Evolutionary conservation across 2,329 filamentous ascomycete genomes (phyloP), one percentile per base, ranked within the genome.

Genomic region (Verticillium dahliae): DNA sequence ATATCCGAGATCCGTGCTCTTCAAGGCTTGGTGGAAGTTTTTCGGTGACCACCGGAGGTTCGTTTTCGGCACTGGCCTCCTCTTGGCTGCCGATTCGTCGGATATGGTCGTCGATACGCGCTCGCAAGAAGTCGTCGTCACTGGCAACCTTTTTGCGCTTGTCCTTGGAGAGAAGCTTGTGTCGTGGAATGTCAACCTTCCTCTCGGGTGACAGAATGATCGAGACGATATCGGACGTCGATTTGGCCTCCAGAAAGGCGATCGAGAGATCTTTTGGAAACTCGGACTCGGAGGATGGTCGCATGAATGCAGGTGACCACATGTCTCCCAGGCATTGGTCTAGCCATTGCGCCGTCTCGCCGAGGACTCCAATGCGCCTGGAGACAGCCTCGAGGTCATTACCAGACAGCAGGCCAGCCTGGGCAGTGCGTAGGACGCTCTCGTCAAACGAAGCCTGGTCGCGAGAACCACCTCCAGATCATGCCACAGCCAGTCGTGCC

Each of bases 401-500:
- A 18, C 64, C 64, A n/a, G 54, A 22, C 27, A 57, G 34, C 41
- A 66, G 52, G 5, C 56, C 34, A 11, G 38, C 31, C 34, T 59
- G 27, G 34, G 60, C 63, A 57, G 56, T 31, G 35, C 60, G 57
- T 52, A 66, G n/a, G 45, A 7, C 13, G 11, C 39, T 62, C 27
- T 34, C 22, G 41, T 35, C 61, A 61, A 57, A 66, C 7, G 63
- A 65, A 9, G 63, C 64, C 35, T 65, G 59, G 18, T 55, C 60
- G 13, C 60, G 13, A 66, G 61, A 3, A 65, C 64, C 15, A 61
- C 31, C 33, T 65, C 58, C 50, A 66, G 34, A 34, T 66, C 64
- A 18, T 62, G 64, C 61, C 61, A 65, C 27, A 66, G 58, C 54
- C 64, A 50, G 15, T 65, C 64, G 34, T 63, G 64, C 64, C 64